Conservation (phyloP, 1,139 yeast species). For the Wickerhamiella infanticola region DNA sequence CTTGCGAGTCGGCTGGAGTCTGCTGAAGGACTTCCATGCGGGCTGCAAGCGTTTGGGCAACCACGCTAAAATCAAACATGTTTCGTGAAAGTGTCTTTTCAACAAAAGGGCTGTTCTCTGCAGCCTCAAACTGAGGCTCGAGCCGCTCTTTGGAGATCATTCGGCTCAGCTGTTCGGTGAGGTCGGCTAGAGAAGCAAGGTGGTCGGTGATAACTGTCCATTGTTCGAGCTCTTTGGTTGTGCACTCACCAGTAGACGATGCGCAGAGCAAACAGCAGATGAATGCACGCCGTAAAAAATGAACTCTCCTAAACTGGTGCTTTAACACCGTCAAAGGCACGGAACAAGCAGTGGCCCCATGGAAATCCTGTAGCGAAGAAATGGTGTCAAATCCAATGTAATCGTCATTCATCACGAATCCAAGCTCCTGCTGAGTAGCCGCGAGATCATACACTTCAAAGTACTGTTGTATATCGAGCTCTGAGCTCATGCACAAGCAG, state of each 20-base stretch:
- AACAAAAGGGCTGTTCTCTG: slow-evolving; percentile 6
- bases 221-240: slow-evolving; percentile 16
- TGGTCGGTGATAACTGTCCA: slow-evolving; percentile 24
- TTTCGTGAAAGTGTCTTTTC: slow-evolving; percentile 5
- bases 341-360: slow-evolving; percentile 20
- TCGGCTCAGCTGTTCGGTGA: slow-evolving; percentile 18
- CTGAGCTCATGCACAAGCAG: slow-evolving; percentile 20
- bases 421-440: slow-evolving; percentile 15
- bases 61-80: slow-evolving; percentile 1
- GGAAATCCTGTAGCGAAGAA: slow-evolving; percentile 10
- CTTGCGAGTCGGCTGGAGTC: slow-evolving; percentile 11
- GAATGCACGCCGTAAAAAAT: slow-evolving; percentile 27
- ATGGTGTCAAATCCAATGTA: slow-evolving; percentile 11
- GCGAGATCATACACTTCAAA: slow-evolving; percentile 29
- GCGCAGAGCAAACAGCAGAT: slow-evolving; percentile 30
- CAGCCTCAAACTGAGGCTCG: slow-evolving; percentile 5
- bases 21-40: slow-evolving; percentile 20
- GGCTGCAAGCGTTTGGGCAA: slow-evolving; percentile 22
- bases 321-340: slow-evolving; percentile 18
- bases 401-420: slow-evolving; percentile 12
- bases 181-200: slow-evolving; percentile 17
- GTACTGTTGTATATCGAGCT: slow-evolving; percentile 27
- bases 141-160: slow-evolving; percentile 17
- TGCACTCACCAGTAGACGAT: slow-evolving; percentile 19
- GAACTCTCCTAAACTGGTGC: slow-evolving; percentile 24